Base-by-base conservation (phyloP, 345 rosid species). In the Limnanthes douglasii region DNA sequence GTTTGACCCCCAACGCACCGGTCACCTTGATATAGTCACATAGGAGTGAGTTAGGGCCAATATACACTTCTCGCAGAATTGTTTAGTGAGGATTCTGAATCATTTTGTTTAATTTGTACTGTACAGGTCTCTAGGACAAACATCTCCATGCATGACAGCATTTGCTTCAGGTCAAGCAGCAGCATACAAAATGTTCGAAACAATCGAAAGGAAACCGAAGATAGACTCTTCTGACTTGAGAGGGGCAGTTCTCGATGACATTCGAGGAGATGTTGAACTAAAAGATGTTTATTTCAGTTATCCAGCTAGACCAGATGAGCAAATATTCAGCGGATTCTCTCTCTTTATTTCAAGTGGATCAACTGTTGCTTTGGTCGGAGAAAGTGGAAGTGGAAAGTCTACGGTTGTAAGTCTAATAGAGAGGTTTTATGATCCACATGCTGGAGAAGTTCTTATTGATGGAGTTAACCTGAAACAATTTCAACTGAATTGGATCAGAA, bases 301-400 rank as follows among this genome's bases (percentile, higher is more conserved):
- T 22, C 62, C 60, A 15, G 50, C 64, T 3, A 51, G 62, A 33
- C 58, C 56, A 0, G 54, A 46, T 20, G 61, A 39, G 16, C 39
- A 36, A 14, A 46, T 54, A 27, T 61, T 49, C 17, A 4, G 19
- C 27, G 57, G 54, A 8, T 61, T 61, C 27, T 54, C 66, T 8
- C 53, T 61, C 19, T 11, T 1, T 5, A 44, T 61, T 10, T 13
- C 34, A 2, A 46, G 51, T 6, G 61, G 62, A 21, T 35, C 25
- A 13, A 45, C 54, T 15, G 36, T 47, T 13, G 67, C 62, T 16
- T 26, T 61, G 39, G 62, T 61, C 22, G 62, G 67, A 14, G 54
- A 55, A 9, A 61, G 67, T 46, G 67, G 67, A 19, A 45, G 61
- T 8, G 67, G 67, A 4, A 61, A 61, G 31, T 61, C 66, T 21